phyloP scores from a whole-genome alignment of 1,284 basidiomycete species.

The Boletellus deceptivus region DNA sequence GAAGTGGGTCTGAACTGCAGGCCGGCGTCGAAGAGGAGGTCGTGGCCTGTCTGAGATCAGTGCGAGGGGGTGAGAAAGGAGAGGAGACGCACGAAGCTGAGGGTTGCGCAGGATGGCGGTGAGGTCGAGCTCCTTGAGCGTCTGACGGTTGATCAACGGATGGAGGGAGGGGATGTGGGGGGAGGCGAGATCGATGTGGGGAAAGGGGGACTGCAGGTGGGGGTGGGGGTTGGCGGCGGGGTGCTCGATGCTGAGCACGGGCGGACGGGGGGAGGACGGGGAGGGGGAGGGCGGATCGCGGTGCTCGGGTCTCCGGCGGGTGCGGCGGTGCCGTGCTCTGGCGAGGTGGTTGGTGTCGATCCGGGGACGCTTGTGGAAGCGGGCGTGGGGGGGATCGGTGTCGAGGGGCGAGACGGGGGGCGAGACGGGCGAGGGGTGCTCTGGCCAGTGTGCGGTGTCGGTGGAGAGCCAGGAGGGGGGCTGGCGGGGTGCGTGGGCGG shows the following conservation, averaged over 20 bases:
- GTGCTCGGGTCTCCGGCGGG: slow-evolving; percentile 21
- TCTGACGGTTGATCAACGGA: slow-evolving; percentile 82
- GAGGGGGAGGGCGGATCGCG: slow-evolving; percentile 16
- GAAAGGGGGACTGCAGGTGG: slow-evolving; percentile 23
- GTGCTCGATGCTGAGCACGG: slow-evolving; percentile 28
- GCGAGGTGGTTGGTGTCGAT: slow-evolving; percentile 24
- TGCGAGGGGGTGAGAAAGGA: slow-evolving; percentile 13
- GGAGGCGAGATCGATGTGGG: slow-evolving; percentile 52
- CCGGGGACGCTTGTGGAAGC: slow-evolving; percentile 32
- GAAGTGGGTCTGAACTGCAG: slow-evolving; percentile 72
- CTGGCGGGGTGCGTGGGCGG: slow-evolving; percentile 26
- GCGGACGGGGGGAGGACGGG: slow-evolving; percentile 13
- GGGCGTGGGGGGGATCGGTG: slow-evolving; percentile 15
- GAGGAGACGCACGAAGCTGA: slow-evolving; percentile 70
- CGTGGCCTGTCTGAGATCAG: slow-evolving; percentile 61
- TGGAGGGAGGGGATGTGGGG: slow-evolving; percentile 64
- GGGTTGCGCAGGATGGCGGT: slow-evolving; percentile 85
- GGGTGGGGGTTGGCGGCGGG: slow-evolving; percentile 13
- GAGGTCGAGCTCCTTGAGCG: slow-evolving; percentile 83
- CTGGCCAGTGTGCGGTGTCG: slow-evolving; percentile 28
- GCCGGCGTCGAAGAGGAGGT: slow-evolving; percentile 83
- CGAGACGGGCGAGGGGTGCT: slow-evolving; percentile 27
- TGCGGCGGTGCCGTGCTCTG: slow-evolving; percentile 18
- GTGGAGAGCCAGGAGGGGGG: slow-evolving; percentile 33
- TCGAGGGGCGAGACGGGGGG: slow-evolving; percentile 32